A percentile compares a stretch with the other conserved stretches of the same genome.
Conservation (phyloP, 352 stramenopile genomes). For the Phytophthora citrophthora region DNA sequence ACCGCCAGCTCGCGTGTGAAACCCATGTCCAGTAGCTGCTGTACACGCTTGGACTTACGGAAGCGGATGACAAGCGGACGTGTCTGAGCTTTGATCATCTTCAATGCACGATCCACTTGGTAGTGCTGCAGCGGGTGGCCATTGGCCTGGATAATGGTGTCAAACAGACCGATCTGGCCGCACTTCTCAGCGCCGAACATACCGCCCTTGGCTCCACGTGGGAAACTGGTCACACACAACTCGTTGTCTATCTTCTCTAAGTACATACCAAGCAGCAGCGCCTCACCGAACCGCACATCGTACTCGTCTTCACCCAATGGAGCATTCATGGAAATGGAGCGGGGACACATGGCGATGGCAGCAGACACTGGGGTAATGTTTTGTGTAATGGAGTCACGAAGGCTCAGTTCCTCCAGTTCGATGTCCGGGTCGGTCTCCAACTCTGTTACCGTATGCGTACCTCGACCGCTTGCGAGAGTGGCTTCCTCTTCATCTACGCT, state of each 20-base stretch:
- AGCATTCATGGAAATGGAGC: constrained; percentile 78
- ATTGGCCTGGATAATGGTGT: constrained; percentile 79
- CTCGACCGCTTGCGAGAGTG: constrained; percentile 17
- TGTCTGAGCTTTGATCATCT: constrained; percentile 87
- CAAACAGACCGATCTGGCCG: constrained; percentile 74
- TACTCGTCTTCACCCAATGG: constrained; percentile 62
- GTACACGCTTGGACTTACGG: constrained; percentile 64
- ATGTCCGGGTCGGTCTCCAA: constrained; percentile 59
- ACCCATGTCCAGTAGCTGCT: constrained; percentile 80
- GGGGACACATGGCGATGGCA: constrained; percentile 82
- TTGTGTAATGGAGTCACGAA: constrained; percentile 58
- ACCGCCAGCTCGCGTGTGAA: constrained; percentile 59
- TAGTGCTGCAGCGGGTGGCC: constrained; percentile 86
- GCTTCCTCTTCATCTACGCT: constrained; percentile 45
- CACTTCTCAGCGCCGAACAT: constrained; percentile 82
- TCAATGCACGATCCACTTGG: constrained; percentile 78
- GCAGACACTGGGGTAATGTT: constrained; percentile 81
- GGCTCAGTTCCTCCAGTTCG: constrained; percentile 58
- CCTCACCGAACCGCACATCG: constrained; percentile 78
- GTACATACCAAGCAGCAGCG: constrained; percentile 80
- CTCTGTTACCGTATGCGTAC: constrained; percentile 38
- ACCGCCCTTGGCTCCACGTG: constrained; percentile 62
- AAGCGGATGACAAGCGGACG: constrained; percentile 83
- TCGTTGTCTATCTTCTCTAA: constrained; percentile 79
- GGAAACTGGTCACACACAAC: constrained; percentile 82